Evolutionary conservation across 2,329 filamentous ascomycete species (phyloP).

Genomic region (Phialemonium atrogriseum): DNA sequence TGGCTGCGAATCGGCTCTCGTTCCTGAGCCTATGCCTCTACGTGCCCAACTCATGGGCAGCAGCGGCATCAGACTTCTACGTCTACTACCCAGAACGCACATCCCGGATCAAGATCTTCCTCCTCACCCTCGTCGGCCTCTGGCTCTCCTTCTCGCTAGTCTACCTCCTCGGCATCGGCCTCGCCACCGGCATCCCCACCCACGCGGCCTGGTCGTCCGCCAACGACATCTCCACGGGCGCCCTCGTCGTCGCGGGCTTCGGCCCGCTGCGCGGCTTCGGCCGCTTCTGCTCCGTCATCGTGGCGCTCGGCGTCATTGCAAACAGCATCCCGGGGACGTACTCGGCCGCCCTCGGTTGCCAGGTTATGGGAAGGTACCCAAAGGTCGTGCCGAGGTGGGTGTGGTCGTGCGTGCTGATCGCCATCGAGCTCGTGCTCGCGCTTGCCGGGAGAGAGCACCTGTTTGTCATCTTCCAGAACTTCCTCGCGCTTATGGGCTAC

Average conservation of each 20-base stretch:
- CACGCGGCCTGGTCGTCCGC: constrained; percentile 47
- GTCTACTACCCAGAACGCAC: constrained; percentile 36
- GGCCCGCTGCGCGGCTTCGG: constrained; percentile 52
- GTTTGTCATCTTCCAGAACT: constrained; percentile 59
- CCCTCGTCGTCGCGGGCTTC: constrained; percentile 56
- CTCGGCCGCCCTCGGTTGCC: constrained; percentile 58
- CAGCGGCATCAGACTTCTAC: constrained; percentile 58
- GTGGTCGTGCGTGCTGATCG: constrained; percentile 54
- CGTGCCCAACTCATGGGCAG: constrained; percentile 54
- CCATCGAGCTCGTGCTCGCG: constrained; percentile 58
- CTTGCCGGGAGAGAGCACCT: constrained; percentile 53
- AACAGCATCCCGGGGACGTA: constrained; percentile 61
- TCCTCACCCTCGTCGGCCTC: constrained; percentile 48
- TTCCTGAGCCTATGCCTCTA: constrained; percentile 64
- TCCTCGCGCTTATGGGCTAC: constrained; percentile 63
- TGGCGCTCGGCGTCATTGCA: constrained; percentile 55
- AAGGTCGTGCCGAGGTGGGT: constrained; percentile 52
- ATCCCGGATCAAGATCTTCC: constrained; percentile 33
- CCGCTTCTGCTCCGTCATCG: constrained; percentile 56
- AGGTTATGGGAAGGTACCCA: constrained; percentile 53
- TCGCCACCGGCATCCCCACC: constrained; percentile 46
- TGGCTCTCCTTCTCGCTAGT: constrained; percentile 51
- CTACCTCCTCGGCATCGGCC: constrained; percentile 52
- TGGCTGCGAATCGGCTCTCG: constrained; percentile 51
- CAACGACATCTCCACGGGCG: constrained; percentile 51